Conservation (phyloP, 2,329 filamentous ascomycete genomes). For the Bertia moriformis region DNA sequence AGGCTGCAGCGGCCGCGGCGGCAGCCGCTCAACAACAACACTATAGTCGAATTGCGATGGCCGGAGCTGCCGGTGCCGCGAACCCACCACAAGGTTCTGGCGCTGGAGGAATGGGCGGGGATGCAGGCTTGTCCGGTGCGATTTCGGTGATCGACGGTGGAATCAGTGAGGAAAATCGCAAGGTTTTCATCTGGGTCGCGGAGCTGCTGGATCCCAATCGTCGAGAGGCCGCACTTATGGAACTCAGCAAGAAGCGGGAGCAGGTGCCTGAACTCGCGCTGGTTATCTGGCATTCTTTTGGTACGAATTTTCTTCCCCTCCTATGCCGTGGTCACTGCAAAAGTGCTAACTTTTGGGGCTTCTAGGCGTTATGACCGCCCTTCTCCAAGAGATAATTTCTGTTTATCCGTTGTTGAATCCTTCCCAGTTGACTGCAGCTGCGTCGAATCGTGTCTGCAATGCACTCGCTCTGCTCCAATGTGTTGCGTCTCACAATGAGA, state of each 20-base stretch:
- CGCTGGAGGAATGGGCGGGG: conserved; percentile 31
- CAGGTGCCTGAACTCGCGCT: conserved; percentile 92
- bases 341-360: conserved; percentile 7
- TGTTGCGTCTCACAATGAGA: conserved; percentile 94
- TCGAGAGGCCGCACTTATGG: conserved; percentile 78
- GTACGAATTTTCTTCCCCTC: conserved; percentile 33
- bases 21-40: conserved; percentile 39
- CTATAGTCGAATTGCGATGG: conserved; percentile 60
- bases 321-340: neutral
- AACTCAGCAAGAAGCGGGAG: conserved; percentile 96
- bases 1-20: conserved; percentile 32
- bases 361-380: conserved; percentile 81
- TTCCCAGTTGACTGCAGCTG: conserved; percentile 91
- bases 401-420: conserved; percentile 95
- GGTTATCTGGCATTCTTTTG: conserved; percentile 97
- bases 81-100: conserved; percentile 10
- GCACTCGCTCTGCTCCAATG: conserved; percentile 90
- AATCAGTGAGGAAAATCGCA: conserved; percentile 63
- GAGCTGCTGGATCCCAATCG: conserved; percentile 78
- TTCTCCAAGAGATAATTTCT: conserved; percentile 96
- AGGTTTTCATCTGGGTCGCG: conserved; percentile 84
- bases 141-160: conserved; percentile 30
- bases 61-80: conserved; percentile 34
- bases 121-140: conserved; percentile 43
- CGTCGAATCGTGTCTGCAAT: conserved; percentile 94